Evolutionary conservation across 148 eudicot species (phyloP), one percentile per base, ranked within the genome.

Genomic region (Rhododendron mucronatum): DNA sequence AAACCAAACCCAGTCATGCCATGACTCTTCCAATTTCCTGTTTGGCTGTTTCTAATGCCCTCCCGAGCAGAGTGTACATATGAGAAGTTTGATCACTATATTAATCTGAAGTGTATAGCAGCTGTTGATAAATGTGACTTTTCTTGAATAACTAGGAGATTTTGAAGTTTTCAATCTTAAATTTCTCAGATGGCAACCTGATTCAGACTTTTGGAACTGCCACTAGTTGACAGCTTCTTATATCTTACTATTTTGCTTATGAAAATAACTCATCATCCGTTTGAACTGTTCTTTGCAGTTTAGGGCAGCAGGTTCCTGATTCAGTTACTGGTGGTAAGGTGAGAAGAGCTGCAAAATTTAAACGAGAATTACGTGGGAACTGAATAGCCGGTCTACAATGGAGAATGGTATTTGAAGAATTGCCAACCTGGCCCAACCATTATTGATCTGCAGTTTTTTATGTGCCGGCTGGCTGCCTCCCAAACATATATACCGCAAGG

Each of bases 331-430:
- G 30, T 20, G 82, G 79, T 44, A 74, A 84, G 30, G 84, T 3
- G n/a, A 63, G 77, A 69, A 88, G 84, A 88, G 83, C 83, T 21
- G 88, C 85, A 48, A 85, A 85, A 53, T 88, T 61, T 28, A 90
- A 80, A 10, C 7, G 39, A 18, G 44, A 55, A 8, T 21, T 30
- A 33, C 28, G 6, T 18, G 80, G 48, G 80, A 51, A 50, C 37
- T 9, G 35, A 35, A 33, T 28, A 50, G 78, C n/a, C 53, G 44
- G 53, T 65, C 59, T 47, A 69, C 26, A 83, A 21, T 28, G 51
- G 44, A 83, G 84, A 82, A n/a, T 12, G 47, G n/a, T 76, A 26
- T 30, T 67, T 63, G 51, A 55, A 71, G 45, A 16, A 26, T 14
- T 47, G 79, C 63, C 79, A 16, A 41, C 44, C 44, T 41, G 7